phyloP scores from a whole-genome alignment of 129 eudicot species.

The Saposhnikovia divaricata region DNA sequence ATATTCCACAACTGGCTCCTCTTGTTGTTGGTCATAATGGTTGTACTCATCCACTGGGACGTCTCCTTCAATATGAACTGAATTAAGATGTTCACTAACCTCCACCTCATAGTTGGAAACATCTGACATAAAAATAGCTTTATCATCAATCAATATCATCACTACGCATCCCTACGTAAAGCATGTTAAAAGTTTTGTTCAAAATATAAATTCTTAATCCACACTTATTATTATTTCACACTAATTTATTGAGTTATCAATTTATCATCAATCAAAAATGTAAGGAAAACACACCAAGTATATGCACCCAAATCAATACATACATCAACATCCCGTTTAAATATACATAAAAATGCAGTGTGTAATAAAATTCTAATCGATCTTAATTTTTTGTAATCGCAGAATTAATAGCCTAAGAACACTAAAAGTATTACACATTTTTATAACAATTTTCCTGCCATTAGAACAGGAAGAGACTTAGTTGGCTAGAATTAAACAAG shows the following conservation, averaged over 20 bases:
- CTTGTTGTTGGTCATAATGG: conserved; percentile 42
- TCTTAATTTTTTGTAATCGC: neutral
- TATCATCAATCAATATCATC: no score
- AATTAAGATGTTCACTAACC: conserved; percentile 41
- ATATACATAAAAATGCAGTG: neutral
- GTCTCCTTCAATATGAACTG: conserved; percentile 52
- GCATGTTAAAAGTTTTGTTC: neutral
- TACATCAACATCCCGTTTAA: neutral
- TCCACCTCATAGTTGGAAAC: conserved; percentile 63
- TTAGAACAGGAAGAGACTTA: neutral
- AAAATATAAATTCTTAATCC: neutral
- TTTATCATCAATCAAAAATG: neutral
- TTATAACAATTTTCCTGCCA: neutral
- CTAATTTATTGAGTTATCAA: neutral
- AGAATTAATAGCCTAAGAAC: neutral
- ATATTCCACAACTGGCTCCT: conserved; percentile 30
- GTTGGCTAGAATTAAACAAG: neutral
- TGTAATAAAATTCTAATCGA: neutral
- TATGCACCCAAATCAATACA: neutral
- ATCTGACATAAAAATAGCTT: neutral
- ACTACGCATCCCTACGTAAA: neutral
- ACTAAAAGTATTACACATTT: neutral
- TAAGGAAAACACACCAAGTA: neutral
- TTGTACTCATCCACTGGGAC: conserved; percentile 41
- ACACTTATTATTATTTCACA: neutral